Base-by-base conservation (phyloP, 305 asterid species). In the Stenogyne calaminthoides region DNA sequence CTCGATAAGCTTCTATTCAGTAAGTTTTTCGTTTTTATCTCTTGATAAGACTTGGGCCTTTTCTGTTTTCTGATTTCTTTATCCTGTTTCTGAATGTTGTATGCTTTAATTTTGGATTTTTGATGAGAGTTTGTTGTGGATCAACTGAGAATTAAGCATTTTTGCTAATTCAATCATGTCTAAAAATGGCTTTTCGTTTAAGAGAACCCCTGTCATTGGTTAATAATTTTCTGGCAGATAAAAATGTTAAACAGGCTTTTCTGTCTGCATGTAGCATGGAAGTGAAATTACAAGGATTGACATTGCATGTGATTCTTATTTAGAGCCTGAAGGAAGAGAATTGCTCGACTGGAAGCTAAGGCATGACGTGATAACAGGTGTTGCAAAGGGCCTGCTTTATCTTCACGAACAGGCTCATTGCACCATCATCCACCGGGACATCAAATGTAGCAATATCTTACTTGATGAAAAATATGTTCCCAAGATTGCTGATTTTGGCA, bases 401-500 rank as follows among this genome's bases (percentile, higher is more conserved):
- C 99, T 95, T 78, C 99, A 95, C 32, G 97, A 95, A 68, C 96
- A 88, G 74, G 89, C 98, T 25, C 97, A 81, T 47, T 72, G 76
- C 39, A 76, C 86, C 83, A 91, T 95, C 76, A 91, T 93, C 42
- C 98, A 95, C 70, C 88, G 99, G 8, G 99, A 95, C 79, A 91
- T 95, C 81, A 95, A 95, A 81, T 93, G 90, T 44, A 87, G 99
- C 88, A 95, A 95, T 76, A 87, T 95, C 83, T 78, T 95, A 63
- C 89, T 95, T n/a, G 99, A 95, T 68, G 97, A 93, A 29, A 93
- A 86, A 67, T 95, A 96, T 96, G 87, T 75, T 57, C 93, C 99
- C 25, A 95, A 95, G 83, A 95, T 95, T 80, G 99, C 98, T 34
- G 98, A 95, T 85, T 95, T 95, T 70, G 99, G 99, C 76, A 79